Percentiles rank a stretch among this genome's conserved stretches.
These are phyloP conservation scores for Calocybe gangraenosa DNA, from an alignment of 768 basidiomycete genomes.

Conservation along the genomic window DNA sequence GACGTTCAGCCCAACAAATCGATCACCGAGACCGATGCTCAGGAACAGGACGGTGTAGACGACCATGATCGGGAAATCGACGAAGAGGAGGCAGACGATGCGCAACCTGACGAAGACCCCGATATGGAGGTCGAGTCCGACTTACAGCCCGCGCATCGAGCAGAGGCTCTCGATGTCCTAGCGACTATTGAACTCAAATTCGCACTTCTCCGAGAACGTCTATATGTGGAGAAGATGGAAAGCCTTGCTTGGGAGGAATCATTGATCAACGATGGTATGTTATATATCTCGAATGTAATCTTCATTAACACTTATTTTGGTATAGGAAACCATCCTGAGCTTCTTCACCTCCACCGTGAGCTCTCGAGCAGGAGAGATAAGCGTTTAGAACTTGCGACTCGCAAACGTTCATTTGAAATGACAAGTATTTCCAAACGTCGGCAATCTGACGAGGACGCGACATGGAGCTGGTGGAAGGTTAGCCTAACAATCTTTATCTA, in stretches of 20 bases:
- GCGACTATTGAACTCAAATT: slow-evolving; percentile 92
- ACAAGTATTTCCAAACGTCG: slow-evolving; percentile 58
- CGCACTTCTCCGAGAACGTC: slow-evolving; percentile 71
- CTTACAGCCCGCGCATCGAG: slow-evolving; percentile 75
- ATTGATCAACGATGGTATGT: slow-evolving; percentile 71
- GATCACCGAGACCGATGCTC: slow-evolving; percentile 17
- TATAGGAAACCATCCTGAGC: slow-evolving; percentile 81
- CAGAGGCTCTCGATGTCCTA: slow-evolving; percentile 84
- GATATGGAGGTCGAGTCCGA: slow-evolving; percentile 58
- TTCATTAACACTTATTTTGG: slow-evolving; percentile 5
- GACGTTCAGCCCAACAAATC: slow-evolving; percentile 5
- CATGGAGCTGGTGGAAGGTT: slow-evolving; percentile 94
- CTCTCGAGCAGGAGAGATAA: slow-evolving; percentile 76
- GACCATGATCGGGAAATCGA: slow-evolving; percentile 27
- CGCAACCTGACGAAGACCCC: slow-evolving; percentile 36
- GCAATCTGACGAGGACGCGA: slow-evolving; percentile 65
- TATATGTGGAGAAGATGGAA: slow-evolving; percentile 95
- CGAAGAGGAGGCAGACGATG: slow-evolving; percentile 28
- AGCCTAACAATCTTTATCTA: slow-evolving; percentile 6
- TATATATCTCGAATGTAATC: slow-evolving; percentile 1
- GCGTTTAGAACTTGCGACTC: slow-evolving; percentile 75
- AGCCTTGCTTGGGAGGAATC: slow-evolving; percentile 84
- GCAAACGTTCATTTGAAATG: slow-evolving; percentile 66
- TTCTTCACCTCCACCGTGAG: slow-evolving; percentile 76
- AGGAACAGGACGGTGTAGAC: slow-evolving; percentile 26